Conservation (phyloP, 768 basidiomycete genomes). For the Leccinum subgranulosum region DNA sequence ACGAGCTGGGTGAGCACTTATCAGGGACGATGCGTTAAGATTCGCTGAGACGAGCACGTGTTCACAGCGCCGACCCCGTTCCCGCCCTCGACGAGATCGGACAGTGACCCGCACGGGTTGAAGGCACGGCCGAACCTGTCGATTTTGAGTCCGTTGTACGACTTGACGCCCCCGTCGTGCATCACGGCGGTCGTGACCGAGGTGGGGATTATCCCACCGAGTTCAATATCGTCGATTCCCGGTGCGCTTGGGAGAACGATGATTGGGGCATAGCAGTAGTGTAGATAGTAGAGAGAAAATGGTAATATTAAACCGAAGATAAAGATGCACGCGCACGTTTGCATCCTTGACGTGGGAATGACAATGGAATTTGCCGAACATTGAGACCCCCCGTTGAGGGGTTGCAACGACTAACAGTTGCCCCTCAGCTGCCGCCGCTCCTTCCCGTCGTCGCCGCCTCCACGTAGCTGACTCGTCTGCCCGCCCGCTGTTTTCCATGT, state of each 20-base stretch:
- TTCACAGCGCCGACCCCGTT: constrained; percentile 29
- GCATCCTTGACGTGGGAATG: constrained; percentile 12
- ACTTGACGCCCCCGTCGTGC: constrained; percentile 86
- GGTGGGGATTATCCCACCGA: constrained; percentile 92
- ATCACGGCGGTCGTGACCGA: constrained; percentile 98
- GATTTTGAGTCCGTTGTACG: constrained; percentile 85
- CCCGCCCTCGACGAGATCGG: constrained; percentile 13
- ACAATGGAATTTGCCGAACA: constrained; percentile 13
- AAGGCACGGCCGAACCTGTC: constrained; percentile 56
- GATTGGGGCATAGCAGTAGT: constrained; percentile 20
- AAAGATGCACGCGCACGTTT: constrained; percentile 17
- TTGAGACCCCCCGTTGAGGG: constrained; percentile 7
- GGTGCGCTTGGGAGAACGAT: constrained; percentile 47
- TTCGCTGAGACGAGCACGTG: constrained; percentile 3
- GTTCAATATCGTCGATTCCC: constrained; percentile 82
- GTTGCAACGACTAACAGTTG: not conserved
- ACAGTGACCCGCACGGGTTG: constrained; percentile 11
- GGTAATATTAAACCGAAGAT: not conserved
- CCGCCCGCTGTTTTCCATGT: constrained; percentile 23
- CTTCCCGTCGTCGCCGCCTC: constrained; percentile 5
- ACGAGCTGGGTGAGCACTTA: constrained; percentile 75
- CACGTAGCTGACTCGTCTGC: constrained; percentile 7
- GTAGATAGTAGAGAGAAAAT: not conserved
- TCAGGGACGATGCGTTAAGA: not conserved
- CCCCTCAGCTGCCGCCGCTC: constrained; percentile 6